Conservation (phyloP, 306 rosid genomes). For the Cucurbita moschata region DNA sequence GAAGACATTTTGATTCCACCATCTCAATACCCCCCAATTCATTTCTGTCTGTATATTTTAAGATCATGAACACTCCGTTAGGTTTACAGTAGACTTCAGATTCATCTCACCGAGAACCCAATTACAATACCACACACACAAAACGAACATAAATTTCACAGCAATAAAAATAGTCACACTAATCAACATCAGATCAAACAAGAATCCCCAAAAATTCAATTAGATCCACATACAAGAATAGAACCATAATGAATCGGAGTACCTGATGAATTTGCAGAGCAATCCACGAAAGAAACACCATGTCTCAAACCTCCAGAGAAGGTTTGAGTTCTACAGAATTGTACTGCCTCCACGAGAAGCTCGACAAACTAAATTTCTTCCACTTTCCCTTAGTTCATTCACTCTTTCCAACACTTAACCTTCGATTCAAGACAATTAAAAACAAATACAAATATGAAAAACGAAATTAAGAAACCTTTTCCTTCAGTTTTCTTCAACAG, state of each 20-base stretch:
- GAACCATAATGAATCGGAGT: neutral
- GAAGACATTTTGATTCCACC: neutral
- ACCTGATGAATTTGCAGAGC: slow-evolving; percentile 7
- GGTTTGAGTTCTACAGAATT: neutral
- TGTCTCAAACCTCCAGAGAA: slow-evolving; percentile 4
- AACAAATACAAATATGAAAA: neutral
- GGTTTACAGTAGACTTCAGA: neutral
- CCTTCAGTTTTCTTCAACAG: neutral
- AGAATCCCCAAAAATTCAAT: neutral
- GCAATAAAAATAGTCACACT: neutral
- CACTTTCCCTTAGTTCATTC: neutral
- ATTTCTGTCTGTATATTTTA: neutral
- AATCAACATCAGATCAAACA: slow-evolving; percentile 4
- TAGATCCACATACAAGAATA: neutral
- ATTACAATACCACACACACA: neutral
- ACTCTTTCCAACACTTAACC: slow-evolving; percentile 1
- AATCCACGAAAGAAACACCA: neutral
- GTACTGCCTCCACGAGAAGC: neutral
- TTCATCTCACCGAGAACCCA: neutral
- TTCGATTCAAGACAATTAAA: neutral
- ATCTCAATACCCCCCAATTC: neutral
- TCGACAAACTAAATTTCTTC: neutral
- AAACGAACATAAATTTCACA: neutral
- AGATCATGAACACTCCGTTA: neutral
- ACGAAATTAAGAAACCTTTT: neutral